Evolutionary conservation across 148 eudicot genomes (phyloP), one percentile per base, ranked within the genome.

Genomic region (Rhododendron ovatum): DNA sequence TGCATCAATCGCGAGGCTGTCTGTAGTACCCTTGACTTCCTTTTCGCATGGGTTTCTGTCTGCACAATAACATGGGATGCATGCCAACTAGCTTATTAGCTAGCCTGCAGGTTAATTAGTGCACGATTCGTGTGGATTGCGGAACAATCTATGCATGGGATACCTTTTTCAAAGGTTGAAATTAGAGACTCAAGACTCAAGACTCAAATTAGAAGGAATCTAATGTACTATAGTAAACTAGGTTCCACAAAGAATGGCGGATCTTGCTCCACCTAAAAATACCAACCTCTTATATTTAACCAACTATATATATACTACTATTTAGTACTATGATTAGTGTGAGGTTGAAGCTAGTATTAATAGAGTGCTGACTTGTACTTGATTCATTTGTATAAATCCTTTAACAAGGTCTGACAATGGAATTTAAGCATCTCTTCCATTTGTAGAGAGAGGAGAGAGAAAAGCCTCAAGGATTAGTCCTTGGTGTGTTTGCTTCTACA

Each of bases 181-280:
- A 26, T 67, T 20, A 6, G 65, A 59, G 65, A 59, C 24, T 55
- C 14, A 67, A n/a, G n/a, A n/a, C n/a, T n/a, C n/a, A n/a, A n/a
- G 30, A n/a, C 71, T 63, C 14, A 71, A 30, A 71, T 71, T 71
- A 14, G 8, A 71, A 71, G 76, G 76, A 71, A 71, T 71, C 76
- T 71, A 33, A 30, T 71, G 20, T 14, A 15, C 69, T 67, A 17
- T 30, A 14, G 8, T 30, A 3, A 63, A 85, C 80, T 78, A 85
- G 59, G 59, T 88, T 83, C 88, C 88, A 84, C 35, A 84, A 59
- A 86, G 86, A 84, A 76, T 80, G 85, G 85, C 90, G 85, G 82
- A 89, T 84, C 79, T 86, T 86, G 85, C 90, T 84, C 90, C 88
- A 86, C 87, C 90, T 37, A 75, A 59, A 30, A 71, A 28, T 14